phyloP scores from a whole-genome alignment of 768 basidiomycete species.

The Boletus rubescentipes region DNA sequence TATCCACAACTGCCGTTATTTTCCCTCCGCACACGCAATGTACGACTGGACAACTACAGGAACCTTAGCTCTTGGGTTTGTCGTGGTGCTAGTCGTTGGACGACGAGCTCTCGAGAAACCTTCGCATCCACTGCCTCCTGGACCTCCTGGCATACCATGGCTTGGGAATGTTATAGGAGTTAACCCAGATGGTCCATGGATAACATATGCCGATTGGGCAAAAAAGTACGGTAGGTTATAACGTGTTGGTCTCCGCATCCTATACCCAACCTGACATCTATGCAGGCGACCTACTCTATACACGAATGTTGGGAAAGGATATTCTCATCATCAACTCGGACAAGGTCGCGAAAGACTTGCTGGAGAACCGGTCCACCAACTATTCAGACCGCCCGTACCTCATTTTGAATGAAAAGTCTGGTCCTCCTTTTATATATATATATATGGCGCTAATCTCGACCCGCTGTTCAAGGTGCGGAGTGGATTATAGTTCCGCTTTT shows the following conservation, averaged over 20 bases:
- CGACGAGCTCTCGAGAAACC: not conserved
- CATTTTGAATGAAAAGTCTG: not conserved
- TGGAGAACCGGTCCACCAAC: not conserved
- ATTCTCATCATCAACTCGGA: slow-evolving; percentile 10
- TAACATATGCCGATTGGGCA: not conserved
- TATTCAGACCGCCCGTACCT: not conserved
- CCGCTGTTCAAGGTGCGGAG: not conserved
- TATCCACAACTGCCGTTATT: too few relatives aligned
- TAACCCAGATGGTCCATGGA: not conserved
- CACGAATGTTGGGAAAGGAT: not conserved
- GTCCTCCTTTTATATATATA: not conserved
- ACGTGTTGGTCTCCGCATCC: not conserved
- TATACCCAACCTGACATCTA: not conserved
- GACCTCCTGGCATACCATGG: slow-evolving; percentile 3
- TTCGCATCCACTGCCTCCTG: not conserved
- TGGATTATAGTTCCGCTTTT: not conserved
- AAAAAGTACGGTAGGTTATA: slow-evolving; percentile 4
- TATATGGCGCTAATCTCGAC: not conserved
- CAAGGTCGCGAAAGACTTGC: not conserved
- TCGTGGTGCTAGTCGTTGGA: not conserved
- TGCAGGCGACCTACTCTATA: slow-evolving; percentile 8
- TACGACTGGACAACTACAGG: not conserved
- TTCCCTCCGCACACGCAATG: too few relatives aligned
- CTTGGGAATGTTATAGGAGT: not conserved
- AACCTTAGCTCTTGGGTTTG: not conserved